phyloP scores from a whole-genome alignment of 768 basidiomycete species.

The Daedalea quercina region DNA sequence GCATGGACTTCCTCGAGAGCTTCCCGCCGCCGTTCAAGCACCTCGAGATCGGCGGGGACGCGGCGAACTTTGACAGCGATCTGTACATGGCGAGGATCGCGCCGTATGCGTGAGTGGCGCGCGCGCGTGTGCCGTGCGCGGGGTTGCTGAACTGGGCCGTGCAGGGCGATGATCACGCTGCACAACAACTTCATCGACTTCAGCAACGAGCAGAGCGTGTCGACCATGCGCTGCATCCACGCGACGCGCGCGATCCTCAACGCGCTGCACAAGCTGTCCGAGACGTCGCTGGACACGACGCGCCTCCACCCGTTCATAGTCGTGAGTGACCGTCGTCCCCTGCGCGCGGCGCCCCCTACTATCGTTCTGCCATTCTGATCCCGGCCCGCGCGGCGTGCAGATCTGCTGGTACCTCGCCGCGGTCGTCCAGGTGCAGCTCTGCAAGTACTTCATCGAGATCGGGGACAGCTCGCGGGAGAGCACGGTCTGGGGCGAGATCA shows the following conservation, averaged over 20 bases:
- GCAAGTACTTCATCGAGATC: slow-evolving; percentile 80
- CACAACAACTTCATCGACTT: slow-evolving; percentile 83
- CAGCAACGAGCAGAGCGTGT: slow-evolving; percentile 53
- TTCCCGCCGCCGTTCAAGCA: slow-evolving; percentile 64
- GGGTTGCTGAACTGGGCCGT: background rate
- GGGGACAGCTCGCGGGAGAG: slow-evolving; percentile 71
- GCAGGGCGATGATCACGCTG: slow-evolving; percentile 80
- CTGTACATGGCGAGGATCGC: slow-evolving; percentile 83
- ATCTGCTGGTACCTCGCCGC: slow-evolving; percentile 92
- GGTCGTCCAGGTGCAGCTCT: slow-evolving; percentile 79
- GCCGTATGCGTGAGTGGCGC: slow-evolving; percentile 68
- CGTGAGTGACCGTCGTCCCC: background rate
- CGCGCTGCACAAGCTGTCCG: slow-evolving; percentile 73
- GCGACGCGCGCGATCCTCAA: slow-evolving; percentile 69
- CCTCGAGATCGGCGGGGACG: slow-evolving; percentile 50
- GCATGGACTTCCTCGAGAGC: slow-evolving; percentile 58
- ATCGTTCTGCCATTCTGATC: background rate
- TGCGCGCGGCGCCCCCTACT: background rate
- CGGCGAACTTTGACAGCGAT: slow-evolving; percentile 66
- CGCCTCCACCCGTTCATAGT: slow-evolving; percentile 67
- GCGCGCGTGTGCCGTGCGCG: slow-evolving; percentile 2
- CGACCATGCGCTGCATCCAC: slow-evolving; percentile 67
- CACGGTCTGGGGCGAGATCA: slow-evolving; percentile 84
- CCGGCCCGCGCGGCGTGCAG: too few relatives aligned
- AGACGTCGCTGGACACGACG: slow-evolving; percentile 76